Base-by-base conservation (phyloP, 2,329 filamentous ascomycete species). In the Coniochaeta hoffmannii region DNA sequence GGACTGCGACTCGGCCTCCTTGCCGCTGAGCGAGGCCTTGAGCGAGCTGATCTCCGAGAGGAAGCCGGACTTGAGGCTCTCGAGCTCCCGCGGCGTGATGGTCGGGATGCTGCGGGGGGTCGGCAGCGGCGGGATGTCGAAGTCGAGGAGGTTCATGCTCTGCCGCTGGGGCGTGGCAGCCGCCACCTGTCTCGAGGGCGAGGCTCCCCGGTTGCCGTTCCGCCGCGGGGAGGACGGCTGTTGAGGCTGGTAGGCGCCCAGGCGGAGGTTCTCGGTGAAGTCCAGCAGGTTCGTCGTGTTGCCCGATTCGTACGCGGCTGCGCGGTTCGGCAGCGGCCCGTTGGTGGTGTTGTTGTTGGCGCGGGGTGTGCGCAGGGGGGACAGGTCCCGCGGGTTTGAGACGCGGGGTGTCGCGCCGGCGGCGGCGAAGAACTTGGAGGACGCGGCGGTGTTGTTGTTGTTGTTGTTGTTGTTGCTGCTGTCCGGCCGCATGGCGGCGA, bases 31-130 rank as follows among this genome's bases (percentile, higher is more conserved):
- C 10, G 90, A 93, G 3, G 94, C 94, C 66, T 90, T 94, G 17
- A 99, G 81, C n/a, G 89, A 90, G 59, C 90, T 96, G 57, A 99
- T 96, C 68, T 97, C 90, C 0, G 92, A 96, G 53, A 95, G 79
- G 64, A 96, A 95, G 24, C 82, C 82, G 0, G 92, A 97, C 69
- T 97, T 97, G 58, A 97, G 78, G 14, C 88, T 89, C 68, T 99
- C 94, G 2, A 97, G 78, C 72, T 99, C 94, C 32, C 94, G 85
- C 1, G 94, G 89, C 1, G 92, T 96, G 62, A 97, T 88, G 9
- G 87, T 90, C 0, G 94, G 94, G 35, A 97, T 82, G 55, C 90
- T 96, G 59, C 93, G 86, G 14, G 94, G 94, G 0, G 94, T 97
- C 1, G 93, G 91, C 62, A 91, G 85, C 0, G 93, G 90, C n/a